Percentiles rank a stretch among this genome's conserved stretches.
Evolutionary conservation across 2,329 filamentous ascomycete genomes (phyloP).

Genomic region (Chaetomium sp.): DNA sequence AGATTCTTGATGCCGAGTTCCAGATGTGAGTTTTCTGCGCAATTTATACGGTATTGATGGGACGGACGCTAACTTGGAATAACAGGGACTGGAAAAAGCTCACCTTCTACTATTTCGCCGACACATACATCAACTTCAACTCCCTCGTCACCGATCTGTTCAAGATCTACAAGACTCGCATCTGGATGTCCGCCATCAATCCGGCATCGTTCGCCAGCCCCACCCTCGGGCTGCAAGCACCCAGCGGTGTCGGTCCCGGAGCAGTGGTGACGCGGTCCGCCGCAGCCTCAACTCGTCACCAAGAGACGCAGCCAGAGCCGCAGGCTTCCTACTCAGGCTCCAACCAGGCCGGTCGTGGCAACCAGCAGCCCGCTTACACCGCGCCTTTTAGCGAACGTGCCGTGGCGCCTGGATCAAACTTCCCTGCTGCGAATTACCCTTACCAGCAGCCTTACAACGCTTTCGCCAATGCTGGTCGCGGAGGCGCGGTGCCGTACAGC

Average conservation of each 20-base stretch:
- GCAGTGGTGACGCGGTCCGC: conserved; percentile 51
- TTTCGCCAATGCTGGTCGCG: conserved; percentile 36
- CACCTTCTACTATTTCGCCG: conserved; percentile 98
- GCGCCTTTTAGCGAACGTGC: conserved; percentile 37
- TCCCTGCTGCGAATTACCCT: conserved; percentile 34
- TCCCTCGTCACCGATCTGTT: conserved; percentile 94
- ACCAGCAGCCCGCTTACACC: conserved; percentile 37
- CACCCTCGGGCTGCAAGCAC: conserved; percentile 62
- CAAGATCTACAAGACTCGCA: conserved; percentile 98
- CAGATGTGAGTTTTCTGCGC: conserved; percentile 69
- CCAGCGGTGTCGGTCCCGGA: conserved; percentile 59
- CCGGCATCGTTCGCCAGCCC: conserved; percentile 88
- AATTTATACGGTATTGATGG: neutral
- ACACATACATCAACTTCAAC: conserved; percentile 99
- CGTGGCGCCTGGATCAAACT: conserved; percentile 33
- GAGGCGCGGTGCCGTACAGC: conserved; percentile 30
- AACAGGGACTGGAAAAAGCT: conserved; percentile 95
- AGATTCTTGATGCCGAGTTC: conserved; percentile 96
- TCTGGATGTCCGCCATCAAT: conserved; percentile 99
- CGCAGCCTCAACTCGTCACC: conserved; percentile 41
- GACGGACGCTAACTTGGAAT: neutral
- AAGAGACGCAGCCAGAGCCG: conserved; percentile 38
- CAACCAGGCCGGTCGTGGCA: conserved; percentile 35
- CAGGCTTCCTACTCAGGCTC: conserved; percentile 34
- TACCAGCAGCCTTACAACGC: conserved; percentile 38